Percentiles rank a stretch among this genome's conserved stretches.
phyloP scores from a whole-genome alignment of 2,329 filamentous ascomycete genomes.

The Phialophora tarda region DNA sequence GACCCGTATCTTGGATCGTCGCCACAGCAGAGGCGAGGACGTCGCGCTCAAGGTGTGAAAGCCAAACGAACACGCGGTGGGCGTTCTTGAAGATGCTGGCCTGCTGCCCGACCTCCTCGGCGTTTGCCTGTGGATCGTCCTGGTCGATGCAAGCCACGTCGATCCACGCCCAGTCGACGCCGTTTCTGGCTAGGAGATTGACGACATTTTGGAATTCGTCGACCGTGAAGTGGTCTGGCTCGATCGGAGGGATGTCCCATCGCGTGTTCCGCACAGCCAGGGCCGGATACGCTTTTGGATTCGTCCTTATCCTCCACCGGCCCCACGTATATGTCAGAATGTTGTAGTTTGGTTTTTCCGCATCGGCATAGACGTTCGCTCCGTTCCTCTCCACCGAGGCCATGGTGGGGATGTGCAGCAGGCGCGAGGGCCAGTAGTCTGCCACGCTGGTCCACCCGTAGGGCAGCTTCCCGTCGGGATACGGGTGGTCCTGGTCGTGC shows the following conservation, averaged over 20 bases:
- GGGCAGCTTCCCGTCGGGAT: too few species aligned
- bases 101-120: background rate
- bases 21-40: background rate
- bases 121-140: background rate
- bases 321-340: background rate
- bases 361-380: background rate
- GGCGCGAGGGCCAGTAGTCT: background rate
- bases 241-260: background rate
- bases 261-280: background rate
- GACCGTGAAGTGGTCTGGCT: background rate
- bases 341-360: background rate
- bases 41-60: background rate
- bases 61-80: background rate
- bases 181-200: background rate
- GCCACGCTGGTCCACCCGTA: too few species aligned
- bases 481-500: too few species aligned
- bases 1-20: background rate
- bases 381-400: background rate
- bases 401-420: background rate
- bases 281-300: too few species aligned
- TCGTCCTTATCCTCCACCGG: background rate
- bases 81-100: background rate
- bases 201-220: background rate
- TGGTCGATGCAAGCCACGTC: slow-evolving; percentile 1
- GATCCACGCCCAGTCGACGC: background rate